Base-by-base conservation (phyloP, 805 yeast species). In the Saturnispora dispora region DNA sequence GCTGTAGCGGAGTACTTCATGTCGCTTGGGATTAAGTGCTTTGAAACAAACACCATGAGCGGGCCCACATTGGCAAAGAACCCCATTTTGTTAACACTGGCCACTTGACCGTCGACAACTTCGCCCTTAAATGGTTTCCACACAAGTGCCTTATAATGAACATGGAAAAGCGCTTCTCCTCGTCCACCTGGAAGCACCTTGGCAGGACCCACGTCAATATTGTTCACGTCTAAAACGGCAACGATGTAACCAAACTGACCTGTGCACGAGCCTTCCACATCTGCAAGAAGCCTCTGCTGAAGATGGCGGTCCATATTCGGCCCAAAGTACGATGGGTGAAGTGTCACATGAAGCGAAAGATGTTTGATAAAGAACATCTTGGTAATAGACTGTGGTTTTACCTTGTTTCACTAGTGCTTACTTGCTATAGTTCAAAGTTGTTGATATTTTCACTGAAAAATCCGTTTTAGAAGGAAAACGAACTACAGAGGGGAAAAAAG, bases 71-170 rank as follows among this genome's bases (percentile, higher is more conserved):
- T 97, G 37, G 96, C 98, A 66, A 93, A 93, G 58, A 93, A 88
- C 8, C 99, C 99, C 83, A 91, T 85, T 63, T 81, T 88, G 67
- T 85, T 88, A 46, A 95, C 97, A 32, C 88, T 86, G 13, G 96
- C 86, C 15, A 93, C 98, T 23, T 91, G 82, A 5, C 95, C 99
- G 68, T 93, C 99, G 25, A 93, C 98, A 7, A 93, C 99, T 69
- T 93, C 99, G 35, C 98, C 99, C 70, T 93, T 93, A 71, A 93
- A 93, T 4, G 99, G 99, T 63, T 91, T 86, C 95, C 96, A 93
- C 33, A 93, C 97, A 48, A 93, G 90, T 0, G 99, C 99, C 59
- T 96, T 75, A 67, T 93, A 93, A 68, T 88, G 88, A 50, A 93
- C 98, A 60, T 88, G 95, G 62, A 93, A 93, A 68, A 89, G 97